Evolutionary conservation across 2,329 filamentous ascomycete genomes (phyloP), one percentile per base, ranked within the genome.

Genomic region (Trichophaea hybrida): DNA sequence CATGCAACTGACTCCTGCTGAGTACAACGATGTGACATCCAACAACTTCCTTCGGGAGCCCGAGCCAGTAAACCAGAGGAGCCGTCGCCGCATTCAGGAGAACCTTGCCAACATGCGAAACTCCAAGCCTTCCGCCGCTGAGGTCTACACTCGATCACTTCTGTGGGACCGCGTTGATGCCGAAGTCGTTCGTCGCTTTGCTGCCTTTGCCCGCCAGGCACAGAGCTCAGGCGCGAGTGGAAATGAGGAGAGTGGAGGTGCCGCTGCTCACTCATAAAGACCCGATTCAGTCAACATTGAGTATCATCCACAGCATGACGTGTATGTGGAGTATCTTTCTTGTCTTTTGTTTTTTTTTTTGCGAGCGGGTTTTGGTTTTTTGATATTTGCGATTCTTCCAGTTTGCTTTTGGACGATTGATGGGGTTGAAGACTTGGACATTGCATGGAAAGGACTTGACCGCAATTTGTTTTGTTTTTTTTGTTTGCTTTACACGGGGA

Each of bases 111-210:
- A 81, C 50, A 88, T 95, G 82, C 83, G 88, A 65, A 80, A 78
- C 68, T 77, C 78, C 69, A 88, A 88, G 73, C 80, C 85, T 67
- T 80, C 80, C 55, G 85, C 84, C 52, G 86, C 90, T 59, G 89
- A 96, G 69, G 87, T 96, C 46, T 95, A 95, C 75, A 94, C 90
- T 37, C 81, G 91, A 60, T 94, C 88, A 64, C 78, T 97, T 63
- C 82, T 97, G 60, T 95, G 88, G 88, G 89, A 96, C 70, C 87
- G 90, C 73, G 90, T 97, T 68, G 90, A 93, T 12, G 80, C 82
- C 68, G 89, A 97, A 65, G 89, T 97, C 53, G 88, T 98, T 57
- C 82, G 84, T 68, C 88, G 91, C 71, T 97, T 97, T 76, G 87
- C 86, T 70, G 65, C 67, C 52, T 69, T 66, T 49, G 66, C 66